Conservation (phyloP, 306 rosid species). For the Adenanthera pavonina region DNA sequence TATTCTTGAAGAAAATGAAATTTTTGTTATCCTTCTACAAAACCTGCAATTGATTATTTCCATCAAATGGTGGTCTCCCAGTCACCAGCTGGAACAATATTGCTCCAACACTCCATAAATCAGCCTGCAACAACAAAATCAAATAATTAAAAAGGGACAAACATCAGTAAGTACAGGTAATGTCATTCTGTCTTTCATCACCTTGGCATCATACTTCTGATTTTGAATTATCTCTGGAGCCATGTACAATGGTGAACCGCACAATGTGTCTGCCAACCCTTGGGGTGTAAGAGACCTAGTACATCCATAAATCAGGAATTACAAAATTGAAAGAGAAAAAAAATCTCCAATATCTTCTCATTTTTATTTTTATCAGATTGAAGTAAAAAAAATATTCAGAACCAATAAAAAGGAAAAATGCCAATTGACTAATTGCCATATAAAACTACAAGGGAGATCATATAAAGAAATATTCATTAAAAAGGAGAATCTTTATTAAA, state of each 20-base stretch:
- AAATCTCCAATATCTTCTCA: not conserved
- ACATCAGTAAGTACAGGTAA: constrained; percentile 19
- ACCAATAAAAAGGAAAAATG: constrained; percentile 8
- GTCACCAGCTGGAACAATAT: constrained; percentile 86
- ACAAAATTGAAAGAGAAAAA: constrained; percentile 9
- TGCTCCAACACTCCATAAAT: constrained; percentile 99
- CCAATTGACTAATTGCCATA: constrained; percentile 31
- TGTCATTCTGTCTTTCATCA: constrained; percentile 44
- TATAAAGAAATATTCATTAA: constrained; percentile 26
- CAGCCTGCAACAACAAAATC: constrained; percentile 72
- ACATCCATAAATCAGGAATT: constrained; percentile 40
- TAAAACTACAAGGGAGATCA: constrained; percentile 1
- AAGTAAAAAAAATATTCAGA: constrained; percentile 13
- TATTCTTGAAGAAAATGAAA: not conserved
- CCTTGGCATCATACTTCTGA: constrained; percentile 89
- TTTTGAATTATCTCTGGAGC: constrained; percentile 91
- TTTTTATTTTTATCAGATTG: constrained; percentile 16
- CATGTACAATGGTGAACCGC: constrained; percentile 99
- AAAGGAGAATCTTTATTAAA: not conserved
- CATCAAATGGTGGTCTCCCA: constrained; percentile 90
- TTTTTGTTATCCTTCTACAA: constrained; percentile 19
- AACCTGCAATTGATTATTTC: constrained; percentile 85
- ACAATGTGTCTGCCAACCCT: constrained; percentile 81
- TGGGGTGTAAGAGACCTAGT: constrained; percentile 78
- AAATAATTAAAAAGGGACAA: not conserved